Evolutionary conservation across 2,329 filamentous ascomycete species (phyloP), one percentile per base, ranked within the genome.

Genomic region (Cladosporium sp.): DNA sequence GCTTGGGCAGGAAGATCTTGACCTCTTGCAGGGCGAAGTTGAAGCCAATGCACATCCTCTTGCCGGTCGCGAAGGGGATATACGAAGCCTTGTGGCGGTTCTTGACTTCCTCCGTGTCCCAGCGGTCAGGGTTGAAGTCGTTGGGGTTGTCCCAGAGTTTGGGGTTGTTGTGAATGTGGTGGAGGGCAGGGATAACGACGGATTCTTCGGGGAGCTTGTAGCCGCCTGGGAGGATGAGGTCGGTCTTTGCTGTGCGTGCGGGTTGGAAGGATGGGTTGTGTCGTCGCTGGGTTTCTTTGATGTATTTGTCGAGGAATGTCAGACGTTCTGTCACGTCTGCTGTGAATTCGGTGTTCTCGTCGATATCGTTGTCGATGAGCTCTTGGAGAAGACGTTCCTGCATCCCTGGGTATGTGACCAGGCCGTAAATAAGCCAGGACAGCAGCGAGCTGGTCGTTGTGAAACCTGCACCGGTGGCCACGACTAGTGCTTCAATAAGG

Each of bases 241-340:
- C 80, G 3, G 67, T 67, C 53, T 76, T 76, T 2, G 80, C 68
- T 1, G 77, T 84, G 24, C 82, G 78, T 1, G 70, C 81, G 0
- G 82, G 78, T 57, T 84, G 81, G 67, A 77, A 84, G 0, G 78
- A 80, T 0, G 81, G 78, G 64, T 80, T 83, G 67, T 84, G 80
- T 3, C 70, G 69, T 19, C 43, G 30, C 0, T 82, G 82, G 3
- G 79, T 69, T 61, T 84, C 81, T 64, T 84, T 83, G 70, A 84
- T 67, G 62, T 76, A 81, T 41, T 75, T 74, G 61, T 82, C 79
- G 7, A 81, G 70, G 64, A 76, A 82, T 2, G 67, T 59, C 5
- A 84, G 71, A 38, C 69, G 65, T 44, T 73, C 56, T 17, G 61
- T 56, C 53, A 64, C 65, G 34, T 69, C 72, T 12, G 64, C 58